Evolutionary conservation across 2,329 filamentous ascomycete species (phyloP).

Genomic region (Stagonosporopsis rhizophila): DNA sequence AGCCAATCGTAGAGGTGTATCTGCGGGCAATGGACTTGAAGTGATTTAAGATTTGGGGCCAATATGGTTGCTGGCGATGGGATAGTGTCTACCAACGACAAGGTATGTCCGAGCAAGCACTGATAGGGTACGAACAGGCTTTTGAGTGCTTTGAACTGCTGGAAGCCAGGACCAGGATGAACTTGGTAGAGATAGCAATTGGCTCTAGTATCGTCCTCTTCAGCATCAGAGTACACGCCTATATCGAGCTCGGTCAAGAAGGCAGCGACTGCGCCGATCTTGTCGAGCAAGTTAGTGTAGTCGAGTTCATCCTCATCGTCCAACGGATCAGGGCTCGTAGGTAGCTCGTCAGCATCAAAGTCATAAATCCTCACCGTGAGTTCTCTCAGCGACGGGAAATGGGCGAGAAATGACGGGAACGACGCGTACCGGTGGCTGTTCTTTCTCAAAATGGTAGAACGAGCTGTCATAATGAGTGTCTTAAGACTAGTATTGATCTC

Average conservation of each 20-base stretch:
- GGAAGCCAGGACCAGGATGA: background rate
- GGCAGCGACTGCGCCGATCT: background rate
- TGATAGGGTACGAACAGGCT: background rate
- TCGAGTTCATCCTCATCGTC: background rate
- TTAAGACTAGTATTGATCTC: background rate
- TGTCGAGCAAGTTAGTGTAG: background rate
- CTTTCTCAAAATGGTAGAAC: background rate
- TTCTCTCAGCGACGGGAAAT: background rate
- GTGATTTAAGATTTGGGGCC: background rate
- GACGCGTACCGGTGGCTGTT: background rate
- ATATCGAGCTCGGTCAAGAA: background rate
- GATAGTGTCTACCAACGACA: background rate
- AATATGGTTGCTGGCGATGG: background rate
- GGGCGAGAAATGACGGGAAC: background rate
- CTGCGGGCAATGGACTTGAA: background rate
- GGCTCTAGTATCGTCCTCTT: background rate
- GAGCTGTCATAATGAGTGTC: background rate
- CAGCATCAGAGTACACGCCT: background rate
- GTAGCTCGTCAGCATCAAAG: background rate
- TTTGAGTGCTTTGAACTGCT: background rate
- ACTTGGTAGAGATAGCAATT: background rate
- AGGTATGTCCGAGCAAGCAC: background rate
- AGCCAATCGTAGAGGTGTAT: conserved; percentile 3
- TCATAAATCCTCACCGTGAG: background rate
- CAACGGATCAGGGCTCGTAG: background rate